These are phyloP conservation scores for Kalmusia sp. DNA, from an alignment of 2,329 filamentous ascomycete species.

Conservation along the genomic window DNA sequence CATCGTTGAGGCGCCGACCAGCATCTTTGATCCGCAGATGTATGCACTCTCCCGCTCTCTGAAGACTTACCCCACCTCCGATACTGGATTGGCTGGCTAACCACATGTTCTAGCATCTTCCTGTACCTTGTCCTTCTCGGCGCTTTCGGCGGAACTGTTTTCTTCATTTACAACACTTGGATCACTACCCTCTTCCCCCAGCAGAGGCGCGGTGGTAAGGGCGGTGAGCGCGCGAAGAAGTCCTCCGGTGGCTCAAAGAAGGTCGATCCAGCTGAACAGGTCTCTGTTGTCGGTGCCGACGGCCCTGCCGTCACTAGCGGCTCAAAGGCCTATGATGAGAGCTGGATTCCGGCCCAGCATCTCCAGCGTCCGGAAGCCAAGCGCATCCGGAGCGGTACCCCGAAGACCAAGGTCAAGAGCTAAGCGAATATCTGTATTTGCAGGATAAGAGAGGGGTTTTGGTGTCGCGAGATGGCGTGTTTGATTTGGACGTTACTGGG, in stretches of 20 bases:
- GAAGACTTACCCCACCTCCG: background rate
- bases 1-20: constrained; percentile 89
- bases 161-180: constrained; percentile 99
- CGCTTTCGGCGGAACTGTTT: constrained; percentile 79
- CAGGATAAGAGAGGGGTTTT: too few species aligned
- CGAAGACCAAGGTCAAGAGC: constrained; percentile 47
- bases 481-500: background rate
- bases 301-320: constrained; percentile 72
- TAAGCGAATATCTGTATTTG: constrained; percentile 20
- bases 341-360: constrained; percentile 91
- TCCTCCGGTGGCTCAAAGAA: constrained; percentile 71
- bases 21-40: constrained; percentile 95
- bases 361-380: constrained; percentile 81
- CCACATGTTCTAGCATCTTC: constrained; percentile 75
- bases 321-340: constrained; percentile 82
- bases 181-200: constrained; percentile 95
- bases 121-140: constrained; percentile 89
- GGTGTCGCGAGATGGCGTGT: too few species aligned
- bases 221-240: constrained; percentile 70
- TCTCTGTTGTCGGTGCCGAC: constrained; percentile 72
- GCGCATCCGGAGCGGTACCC: constrained; percentile 61
- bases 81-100: constrained; percentile 6
- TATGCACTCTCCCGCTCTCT: constrained; percentile 56
- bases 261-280: constrained; percentile 65
- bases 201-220: constrained; percentile 66